Evolutionary conservation across 2,329 filamentous ascomycete genomes (phyloP).

Genomic region (Fusarium secorum): DNA sequence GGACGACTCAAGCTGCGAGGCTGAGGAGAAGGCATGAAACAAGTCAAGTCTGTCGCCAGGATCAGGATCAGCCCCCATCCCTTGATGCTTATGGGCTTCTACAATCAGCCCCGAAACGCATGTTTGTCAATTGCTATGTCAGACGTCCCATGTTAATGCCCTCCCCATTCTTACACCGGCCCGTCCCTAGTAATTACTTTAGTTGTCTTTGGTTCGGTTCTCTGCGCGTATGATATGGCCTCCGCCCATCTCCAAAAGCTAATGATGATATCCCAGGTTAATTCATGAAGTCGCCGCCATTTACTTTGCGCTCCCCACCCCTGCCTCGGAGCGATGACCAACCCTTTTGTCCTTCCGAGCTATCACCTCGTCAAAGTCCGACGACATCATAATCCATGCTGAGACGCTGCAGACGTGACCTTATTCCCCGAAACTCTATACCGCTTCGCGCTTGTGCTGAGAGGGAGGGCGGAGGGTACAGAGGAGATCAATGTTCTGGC

Average conservation of each 20-base stretch:
- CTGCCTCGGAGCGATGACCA: not conserved
- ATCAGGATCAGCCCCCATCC: slow-evolving; percentile 16
- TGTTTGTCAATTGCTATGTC: slow-evolving; percentile 20
- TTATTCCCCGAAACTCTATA: slow-evolving; percentile 20
- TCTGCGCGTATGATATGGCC: slow-evolving; percentile 11
- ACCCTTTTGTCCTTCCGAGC: slow-evolving; percentile 12
- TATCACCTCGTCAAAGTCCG: slow-evolving; percentile 1
- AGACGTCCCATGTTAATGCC: slow-evolving; percentile 26
- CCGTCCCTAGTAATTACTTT: slow-evolving; percentile 43
- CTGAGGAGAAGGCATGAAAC: slow-evolving; percentile 32
- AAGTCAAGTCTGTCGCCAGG: slow-evolving; percentile 29
- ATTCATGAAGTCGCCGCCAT: slow-evolving; percentile 36
- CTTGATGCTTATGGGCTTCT: slow-evolving; percentile 16
- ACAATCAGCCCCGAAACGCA: slow-evolving; percentile 17
- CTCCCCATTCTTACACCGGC: slow-evolving; percentile 36
- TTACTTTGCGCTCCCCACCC: slow-evolving; percentile 10
- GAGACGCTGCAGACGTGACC: slow-evolving; percentile 12
- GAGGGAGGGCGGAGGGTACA: slow-evolving; percentile 4
- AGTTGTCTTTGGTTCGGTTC: slow-evolving; percentile 16
- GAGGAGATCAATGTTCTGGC: slow-evolving; percentile 31
- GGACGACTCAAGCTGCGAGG: slow-evolving; percentile 18
- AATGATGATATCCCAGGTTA: slow-evolving; percentile 12
- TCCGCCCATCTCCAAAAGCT: slow-evolving; percentile 22
- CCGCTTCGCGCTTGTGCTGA: slow-evolving; percentile 2
- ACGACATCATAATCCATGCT: not conserved